Base-by-base conservation (phyloP, 1,139 yeast genomes). In the Geotrichum phurueaensis region DNA sequence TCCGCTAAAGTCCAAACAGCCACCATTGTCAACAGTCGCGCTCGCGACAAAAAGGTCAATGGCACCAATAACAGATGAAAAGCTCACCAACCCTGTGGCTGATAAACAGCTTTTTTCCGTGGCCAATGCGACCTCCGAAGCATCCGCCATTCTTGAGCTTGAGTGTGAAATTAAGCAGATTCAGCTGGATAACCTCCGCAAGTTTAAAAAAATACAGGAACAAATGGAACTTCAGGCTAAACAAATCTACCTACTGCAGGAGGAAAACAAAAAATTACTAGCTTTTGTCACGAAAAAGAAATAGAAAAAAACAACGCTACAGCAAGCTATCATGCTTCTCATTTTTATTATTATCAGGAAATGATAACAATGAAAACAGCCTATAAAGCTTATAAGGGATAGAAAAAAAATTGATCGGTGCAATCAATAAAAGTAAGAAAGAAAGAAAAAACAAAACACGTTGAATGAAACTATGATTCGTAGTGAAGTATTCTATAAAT, bases 151-250 rank as follows among this genome's bases (percentile, higher is more conserved):
- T 20, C 51, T 58, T 7, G 57, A 53, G 43, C 49, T 58, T 6
- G 56, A 58, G 20, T 58, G 57, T 47, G 60, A 58, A 31, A 27
- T 58, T 10, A 58, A 53, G 49, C 57, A 58, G 20, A 49, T 58
- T 23, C 60, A 58, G 23, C 45, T 58, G 3, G 60, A 58, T 10
- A 49, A 27, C n/a, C 51, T 58, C 15, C 53, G 54, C 45, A 45
- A 48, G 39, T 58, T 58, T 36, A 58, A 54, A 20, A 57, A 53
- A 22, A 18, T 58, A 31, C 60, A 58, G 31, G 54, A 49, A n/a
- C 60, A 58, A 48, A 53, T 58, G 54, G 25, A 53, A 15, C 39
- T 49, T 13, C 60, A 58, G 36, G 51, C 60, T 3, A 39, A 54
- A 29, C 53, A 53, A n/a, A 58, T 58, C 22, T 54, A 49, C 9